These are phyloP conservation scores for Kalanchoe fedtschenkoi DNA, from an alignment of 164 flowering plant species.

Conservation along the genomic window DNA sequence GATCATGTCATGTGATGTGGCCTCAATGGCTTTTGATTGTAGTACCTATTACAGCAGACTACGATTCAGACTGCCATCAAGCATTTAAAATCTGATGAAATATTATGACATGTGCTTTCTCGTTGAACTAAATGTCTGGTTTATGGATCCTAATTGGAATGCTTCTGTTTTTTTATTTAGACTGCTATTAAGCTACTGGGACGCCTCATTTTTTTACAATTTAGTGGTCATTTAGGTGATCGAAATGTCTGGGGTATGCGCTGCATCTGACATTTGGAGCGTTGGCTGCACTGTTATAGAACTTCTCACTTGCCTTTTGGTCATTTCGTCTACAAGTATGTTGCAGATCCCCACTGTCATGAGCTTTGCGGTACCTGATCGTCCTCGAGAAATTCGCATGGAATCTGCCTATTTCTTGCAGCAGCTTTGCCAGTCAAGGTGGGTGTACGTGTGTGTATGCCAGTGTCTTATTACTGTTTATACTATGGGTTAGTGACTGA, in stretches of 20 bases:
- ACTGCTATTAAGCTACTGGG: neutral
- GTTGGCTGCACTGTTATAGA: constrained; percentile 99
- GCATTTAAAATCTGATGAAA: neutral
- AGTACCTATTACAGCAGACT: neutral
- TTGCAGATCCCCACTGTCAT: constrained; percentile 77
- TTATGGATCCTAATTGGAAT: neutral
- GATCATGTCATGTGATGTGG: neutral
- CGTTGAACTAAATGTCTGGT: neutral
- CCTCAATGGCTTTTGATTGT: neutral
- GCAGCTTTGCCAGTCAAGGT: constrained; percentile 98
- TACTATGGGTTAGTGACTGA: neutral
- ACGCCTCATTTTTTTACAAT: neutral
- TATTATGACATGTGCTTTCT: neutral
- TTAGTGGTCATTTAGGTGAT: constrained; percentile 50
- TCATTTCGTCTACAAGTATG: constrained; percentile 10
- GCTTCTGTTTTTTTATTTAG: neutral
- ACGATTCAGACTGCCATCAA: neutral
- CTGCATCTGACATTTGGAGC: constrained; percentile 99
- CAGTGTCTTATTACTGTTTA: neutral
- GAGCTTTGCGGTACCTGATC: constrained; percentile 82
- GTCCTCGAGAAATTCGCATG: constrained; percentile 85
- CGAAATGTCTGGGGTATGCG: constrained; percentile 99
- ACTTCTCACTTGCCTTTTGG: constrained; percentile 73
- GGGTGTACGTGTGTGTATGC: neutral
- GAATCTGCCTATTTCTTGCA: constrained; percentile 93